Conservation (phyloP, 176 grass and related monocot species). For the Triticum aestivum region DNA sequence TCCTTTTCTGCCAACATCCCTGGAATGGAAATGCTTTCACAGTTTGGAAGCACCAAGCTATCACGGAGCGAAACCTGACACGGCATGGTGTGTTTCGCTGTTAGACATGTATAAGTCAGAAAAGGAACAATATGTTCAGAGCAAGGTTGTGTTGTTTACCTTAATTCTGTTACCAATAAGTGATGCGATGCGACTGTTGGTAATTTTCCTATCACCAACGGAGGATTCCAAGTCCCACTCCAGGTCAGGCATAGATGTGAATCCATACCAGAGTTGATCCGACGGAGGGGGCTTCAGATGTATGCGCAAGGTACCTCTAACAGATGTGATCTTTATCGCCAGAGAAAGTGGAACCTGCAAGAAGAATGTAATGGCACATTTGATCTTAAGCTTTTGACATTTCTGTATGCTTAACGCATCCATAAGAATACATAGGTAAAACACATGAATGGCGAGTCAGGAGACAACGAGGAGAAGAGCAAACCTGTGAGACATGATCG, state of each 20-base stretch:
- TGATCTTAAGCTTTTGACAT: background rate
- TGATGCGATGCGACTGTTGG: slow-evolving; percentile 64
- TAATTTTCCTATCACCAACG: slow-evolving; percentile 84
- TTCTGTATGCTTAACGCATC: background rate
- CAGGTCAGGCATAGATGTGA: slow-evolving; percentile 77
- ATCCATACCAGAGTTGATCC: slow-evolving; percentile 96
- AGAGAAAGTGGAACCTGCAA: slow-evolving; percentile 85
- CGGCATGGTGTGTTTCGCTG: slow-evolving; percentile 1
- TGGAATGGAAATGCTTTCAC: slow-evolving; percentile 74
- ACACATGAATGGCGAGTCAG: background rate
- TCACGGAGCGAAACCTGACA: slow-evolving; percentile 64
- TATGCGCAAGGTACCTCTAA: slow-evolving; percentile 67
- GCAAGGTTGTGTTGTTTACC: slow-evolving; percentile 41
- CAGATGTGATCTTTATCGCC: slow-evolving; percentile 61
- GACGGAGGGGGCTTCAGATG: slow-evolving; percentile 87
- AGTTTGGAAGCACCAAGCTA: slow-evolving; percentile 82
- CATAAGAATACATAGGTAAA: background rate
- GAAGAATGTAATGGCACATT: slow-evolving; percentile 4
- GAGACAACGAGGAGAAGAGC: background rate
- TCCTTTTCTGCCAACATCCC: slow-evolving; percentile 88
- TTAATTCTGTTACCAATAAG: slow-evolving; percentile 80
- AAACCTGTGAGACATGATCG: slow-evolving; percentile 97
- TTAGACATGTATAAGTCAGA: slow-evolving; percentile 16
- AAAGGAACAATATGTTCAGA: background rate
- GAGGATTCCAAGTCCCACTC: slow-evolving; percentile 90